Evolutionary conservation across 2,329 filamentous ascomycete species (phyloP).

Genomic region (Neoscytalidium dimidiatum): DNA sequence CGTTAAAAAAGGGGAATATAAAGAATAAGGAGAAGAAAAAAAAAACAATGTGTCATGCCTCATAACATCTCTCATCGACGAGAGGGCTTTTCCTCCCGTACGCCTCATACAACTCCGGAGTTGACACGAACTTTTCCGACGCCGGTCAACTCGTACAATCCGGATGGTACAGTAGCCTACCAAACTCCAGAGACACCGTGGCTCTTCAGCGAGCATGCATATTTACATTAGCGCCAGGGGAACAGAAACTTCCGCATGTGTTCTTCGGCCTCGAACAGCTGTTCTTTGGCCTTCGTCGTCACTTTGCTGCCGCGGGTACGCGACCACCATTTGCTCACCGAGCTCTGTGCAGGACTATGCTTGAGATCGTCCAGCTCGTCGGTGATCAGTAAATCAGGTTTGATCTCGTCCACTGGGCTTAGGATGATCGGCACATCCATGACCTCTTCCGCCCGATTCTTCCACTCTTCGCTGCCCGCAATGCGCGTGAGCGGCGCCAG

Average conservation of each 20-base stretch:
- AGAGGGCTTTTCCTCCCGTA: constrained; percentile 10
- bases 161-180: constrained; percentile 6
- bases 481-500: constrained; percentile 67
- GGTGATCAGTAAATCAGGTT: constrained; percentile 35
- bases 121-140: constrained; percentile 1
- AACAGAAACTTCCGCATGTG: constrained; percentile 40
- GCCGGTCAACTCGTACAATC: background rate
- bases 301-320: constrained; percentile 25
- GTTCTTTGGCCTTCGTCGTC: constrained; percentile 31
- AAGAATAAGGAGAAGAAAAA: no score
- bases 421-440: constrained; percentile 45
- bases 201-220: constrained; percentile 16
- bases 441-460: constrained; percentile 27
- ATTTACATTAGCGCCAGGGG: constrained; percentile 31
- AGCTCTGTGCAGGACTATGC: constrained; percentile 26
- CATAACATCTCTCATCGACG: constrained; percentile 12
- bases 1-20: background rate
- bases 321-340: constrained; percentile 35
- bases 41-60: no score
- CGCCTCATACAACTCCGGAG: constrained; percentile 11
- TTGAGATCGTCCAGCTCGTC: constrained; percentile 32
- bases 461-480: constrained; percentile 43
- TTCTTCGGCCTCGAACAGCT: constrained; percentile 36
- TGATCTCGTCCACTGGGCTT: constrained; percentile 31
- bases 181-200: constrained; percentile 13